Conservation (phyloP, 176 grass and related monocot species). For the Bothriochloa decipiens region DNA sequence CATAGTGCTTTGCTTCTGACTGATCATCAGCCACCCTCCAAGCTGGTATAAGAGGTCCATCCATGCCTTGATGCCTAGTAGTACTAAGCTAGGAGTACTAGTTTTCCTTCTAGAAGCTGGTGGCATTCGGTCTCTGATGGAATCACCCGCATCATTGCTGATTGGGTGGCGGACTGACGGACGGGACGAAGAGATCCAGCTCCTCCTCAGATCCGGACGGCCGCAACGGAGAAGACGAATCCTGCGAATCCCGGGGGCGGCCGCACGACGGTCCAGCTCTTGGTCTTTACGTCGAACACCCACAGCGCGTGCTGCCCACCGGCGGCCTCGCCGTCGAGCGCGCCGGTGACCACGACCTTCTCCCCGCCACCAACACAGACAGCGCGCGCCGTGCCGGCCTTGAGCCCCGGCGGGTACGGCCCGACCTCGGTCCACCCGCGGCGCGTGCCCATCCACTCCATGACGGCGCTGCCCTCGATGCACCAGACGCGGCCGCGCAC, state of each 20-base stretch:
- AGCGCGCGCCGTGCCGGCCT: slow-evolving; percentile 55
- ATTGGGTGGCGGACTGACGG: neutral
- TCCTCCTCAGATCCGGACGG: slow-evolving; percentile 41
- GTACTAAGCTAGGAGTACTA: too few relatives aligned
- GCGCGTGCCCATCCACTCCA: slow-evolving; percentile 46
- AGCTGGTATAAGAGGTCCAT: too few relatives aligned
- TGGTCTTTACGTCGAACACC: slow-evolving; percentile 54
- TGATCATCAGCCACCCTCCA: too few relatives aligned
- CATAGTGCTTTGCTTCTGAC: too few relatives aligned
- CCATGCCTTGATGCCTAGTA: too few relatives aligned
- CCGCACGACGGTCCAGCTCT: slow-evolving; percentile 51
- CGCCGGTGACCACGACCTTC: slow-evolving; percentile 64
- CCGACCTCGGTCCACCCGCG: slow-evolving; percentile 59
- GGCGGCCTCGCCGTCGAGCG: slow-evolving; percentile 28
- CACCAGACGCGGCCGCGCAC: slow-evolving; percentile 60
- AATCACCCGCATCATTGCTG: too few relatives aligned
- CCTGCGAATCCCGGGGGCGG: slow-evolving; percentile 50
- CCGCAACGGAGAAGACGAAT: slow-evolving; percentile 55
- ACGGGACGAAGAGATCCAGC: neutral
- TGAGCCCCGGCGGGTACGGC: slow-evolving; percentile 54
- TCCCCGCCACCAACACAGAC: slow-evolving; percentile 41
- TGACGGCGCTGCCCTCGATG: slow-evolving; percentile 47
- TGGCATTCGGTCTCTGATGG: too few relatives aligned
- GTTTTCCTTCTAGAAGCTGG: too few relatives aligned
- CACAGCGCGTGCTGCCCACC: slow-evolving; percentile 49